Evolutionary conservation across 2,329 filamentous ascomycete species (phyloP).

Genomic region (Fonsecaea erecta): DNA sequence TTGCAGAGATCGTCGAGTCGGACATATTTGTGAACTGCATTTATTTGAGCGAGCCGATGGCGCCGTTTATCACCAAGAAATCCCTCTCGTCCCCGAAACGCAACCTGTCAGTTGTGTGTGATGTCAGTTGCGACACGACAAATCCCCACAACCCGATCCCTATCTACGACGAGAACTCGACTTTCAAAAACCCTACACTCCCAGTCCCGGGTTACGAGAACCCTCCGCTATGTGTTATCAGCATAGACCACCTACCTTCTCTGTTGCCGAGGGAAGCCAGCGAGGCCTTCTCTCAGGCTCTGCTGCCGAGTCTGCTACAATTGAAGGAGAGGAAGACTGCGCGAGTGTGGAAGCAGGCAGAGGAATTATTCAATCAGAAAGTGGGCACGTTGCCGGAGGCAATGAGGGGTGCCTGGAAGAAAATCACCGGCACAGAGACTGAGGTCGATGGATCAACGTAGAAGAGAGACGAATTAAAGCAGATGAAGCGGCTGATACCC

Average conservation of each 20-base stretch:
- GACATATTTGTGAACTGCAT: slow-evolving; percentile 88
- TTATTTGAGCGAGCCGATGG: slow-evolving; percentile 78
- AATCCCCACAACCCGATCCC: slow-evolving; percentile 62
- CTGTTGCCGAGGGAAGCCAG: slow-evolving; percentile 84
- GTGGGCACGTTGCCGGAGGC: slow-evolving; percentile 67
- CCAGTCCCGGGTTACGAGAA: slow-evolving; percentile 66
- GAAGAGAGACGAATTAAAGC: neutral
- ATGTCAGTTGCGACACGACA: slow-evolving; percentile 60
- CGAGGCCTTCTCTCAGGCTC: slow-evolving; percentile 78
- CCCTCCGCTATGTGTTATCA: slow-evolving; percentile 76
- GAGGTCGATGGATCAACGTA: neutral
- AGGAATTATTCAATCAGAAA: slow-evolving; percentile 76
- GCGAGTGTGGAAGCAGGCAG: slow-evolving; percentile 80
- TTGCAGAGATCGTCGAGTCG: slow-evolving; percentile 73
- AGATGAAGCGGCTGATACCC: neutral
- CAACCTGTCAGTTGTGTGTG: slow-evolving; percentile 78
- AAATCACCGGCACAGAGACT: neutral
- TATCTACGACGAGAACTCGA: slow-evolving; percentile 82
- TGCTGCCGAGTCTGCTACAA: slow-evolving; percentile 76
- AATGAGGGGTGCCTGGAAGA: slow-evolving; percentile 21
- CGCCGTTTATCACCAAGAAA: slow-evolving; percentile 76
- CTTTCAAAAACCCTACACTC: slow-evolving; percentile 86
- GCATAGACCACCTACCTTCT: slow-evolving; percentile 82
- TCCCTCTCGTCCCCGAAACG: slow-evolving; percentile 70
- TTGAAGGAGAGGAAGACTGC: slow-evolving; percentile 75